These are phyloP conservation scores for Nectriaceae sp. DNA, from an alignment of 2,329 filamentous ascomycete species.

Conservation along the genomic window DNA sequence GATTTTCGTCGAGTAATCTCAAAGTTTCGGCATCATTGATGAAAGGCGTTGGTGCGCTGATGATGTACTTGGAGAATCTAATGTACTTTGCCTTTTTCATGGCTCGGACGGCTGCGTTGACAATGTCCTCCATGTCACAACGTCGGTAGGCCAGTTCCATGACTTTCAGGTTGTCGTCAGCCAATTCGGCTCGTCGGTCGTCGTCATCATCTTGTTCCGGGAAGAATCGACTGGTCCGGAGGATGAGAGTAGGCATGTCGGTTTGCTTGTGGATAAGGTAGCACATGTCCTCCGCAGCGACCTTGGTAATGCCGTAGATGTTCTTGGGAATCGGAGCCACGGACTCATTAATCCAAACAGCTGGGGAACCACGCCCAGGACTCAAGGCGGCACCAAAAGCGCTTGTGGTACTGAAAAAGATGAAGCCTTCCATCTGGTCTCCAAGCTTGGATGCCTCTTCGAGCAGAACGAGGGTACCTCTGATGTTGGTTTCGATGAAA, in stretches of 20 bases:
- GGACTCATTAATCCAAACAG: conserved; percentile 46
- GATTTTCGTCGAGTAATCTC: conserved; percentile 34
- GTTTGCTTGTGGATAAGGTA: conserved; percentile 41
- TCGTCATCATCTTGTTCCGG: conserved; percentile 49
- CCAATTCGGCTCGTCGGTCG: conserved; percentile 36
- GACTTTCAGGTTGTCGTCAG: conserved; percentile 48
- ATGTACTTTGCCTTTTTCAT: conserved; percentile 36
- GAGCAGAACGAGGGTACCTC: conserved; percentile 44
- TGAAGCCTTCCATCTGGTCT: conserved; percentile 38
- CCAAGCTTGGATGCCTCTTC: conserved; percentile 36
- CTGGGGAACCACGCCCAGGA: conserved; percentile 36
- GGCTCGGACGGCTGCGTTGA: conserved; percentile 41
- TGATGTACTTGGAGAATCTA: conserved; percentile 43
- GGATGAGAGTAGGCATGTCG: conserved; percentile 42
- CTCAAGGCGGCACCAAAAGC: conserved; percentile 44
- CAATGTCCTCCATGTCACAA: conserved; percentile 46
- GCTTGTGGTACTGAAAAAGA: conserved; percentile 50
- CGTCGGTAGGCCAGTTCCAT: conserved; percentile 49
- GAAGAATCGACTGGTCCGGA: conserved; percentile 52
- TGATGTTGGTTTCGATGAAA: conserved; percentile 48
- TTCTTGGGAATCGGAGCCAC: conserved; percentile 47
- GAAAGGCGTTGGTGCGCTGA: conserved; percentile 47
- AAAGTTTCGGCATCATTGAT: conserved; percentile 32
- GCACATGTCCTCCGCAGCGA: conserved; percentile 50
- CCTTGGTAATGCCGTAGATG: conserved; percentile 51